Evolutionary conservation across 371 early-diverging fungal genomes (phyloP), one percentile per base, ranked within the genome.

Genomic region (Mucor irregularis): DNA sequence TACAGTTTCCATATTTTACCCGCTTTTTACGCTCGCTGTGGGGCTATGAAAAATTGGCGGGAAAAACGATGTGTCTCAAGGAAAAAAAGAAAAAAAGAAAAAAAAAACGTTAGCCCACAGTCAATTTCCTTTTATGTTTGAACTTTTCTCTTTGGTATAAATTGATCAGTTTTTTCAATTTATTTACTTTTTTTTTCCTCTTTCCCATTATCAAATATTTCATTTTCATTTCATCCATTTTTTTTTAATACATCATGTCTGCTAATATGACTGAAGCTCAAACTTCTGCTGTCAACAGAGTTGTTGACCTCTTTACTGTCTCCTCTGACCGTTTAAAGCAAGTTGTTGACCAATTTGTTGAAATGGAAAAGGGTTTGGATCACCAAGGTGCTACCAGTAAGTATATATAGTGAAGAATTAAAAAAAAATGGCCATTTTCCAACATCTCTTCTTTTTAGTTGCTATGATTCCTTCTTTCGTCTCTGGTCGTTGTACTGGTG

Each of bases 401-500:
- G 49, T 30, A 37, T 13, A 11, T 9, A 21, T 17, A 5, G 5
- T 44, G 19, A 6, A 21, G 2, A 19, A 0, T 5, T 1, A 45
- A 42, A 17, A 9, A 31, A 46, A 16, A 22, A 25, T 21, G n/a
- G n/a, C n/a, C n/a, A 0, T 7, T 4, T 34, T 34, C 34, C 11
- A 16, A 2, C n/a, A 8, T 1, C 7, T 38, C 25, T 19, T 11
- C 21, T n/a, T 21, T 11, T 22, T 54, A 72, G 70, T 78, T 30
- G 69, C 78, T 29, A 78, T 74, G 82, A 82, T 95, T 57, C 95
- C 96, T 22, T 89, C 93, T 6, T 95, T 81, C 76, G 93, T 96
- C 49, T 72, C 81, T 29, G 78, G 85, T 26, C 76, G 84, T 17
- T 95, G 95, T 28, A 86, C 82, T 14, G 94, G 94, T 46, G 68